Percentiles rank a stretch among this genome's conserved stretches.
Evolutionary conservation across 2,329 filamentous ascomycete species (phyloP).

Genomic region (Colletotrichum eleusines): DNA sequence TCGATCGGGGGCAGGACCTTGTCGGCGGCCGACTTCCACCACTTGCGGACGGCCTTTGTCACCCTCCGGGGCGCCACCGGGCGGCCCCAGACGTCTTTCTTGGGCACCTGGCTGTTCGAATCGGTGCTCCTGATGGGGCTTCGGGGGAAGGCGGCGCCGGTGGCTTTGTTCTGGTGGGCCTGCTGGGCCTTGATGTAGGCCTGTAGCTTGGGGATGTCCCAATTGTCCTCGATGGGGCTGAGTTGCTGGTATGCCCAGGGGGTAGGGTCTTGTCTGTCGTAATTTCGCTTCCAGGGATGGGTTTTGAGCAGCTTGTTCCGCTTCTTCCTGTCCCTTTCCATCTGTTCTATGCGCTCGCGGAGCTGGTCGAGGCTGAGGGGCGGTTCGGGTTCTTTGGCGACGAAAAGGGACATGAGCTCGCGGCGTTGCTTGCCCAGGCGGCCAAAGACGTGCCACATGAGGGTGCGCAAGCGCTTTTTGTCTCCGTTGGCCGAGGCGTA

Average conservation of each 20-base stretch:
- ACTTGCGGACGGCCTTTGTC: conserved; percentile 58
- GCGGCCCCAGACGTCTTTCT: conserved; percentile 63
- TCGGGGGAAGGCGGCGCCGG: conserved; percentile 46
- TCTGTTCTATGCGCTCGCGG: conserved; percentile 44
- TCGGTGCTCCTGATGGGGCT: conserved; percentile 46
- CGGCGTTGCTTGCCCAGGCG: conserved; percentile 64
- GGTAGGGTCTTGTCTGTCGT: conserved; percentile 12
- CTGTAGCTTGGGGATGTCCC: conserved; percentile 61
- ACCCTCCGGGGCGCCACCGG: conserved; percentile 54
- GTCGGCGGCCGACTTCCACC: conserved; percentile 60
- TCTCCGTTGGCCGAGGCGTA: conserved; percentile 67
- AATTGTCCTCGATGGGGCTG: conserved; percentile 57
- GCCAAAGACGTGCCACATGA: conserved; percentile 66
- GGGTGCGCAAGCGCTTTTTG: conserved; percentile 56
- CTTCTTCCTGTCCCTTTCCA: conserved; percentile 10
- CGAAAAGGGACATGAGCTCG: conserved; percentile 58
- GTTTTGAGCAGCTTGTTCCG: conserved; percentile 26
- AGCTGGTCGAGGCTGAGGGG: conserved; percentile 58
- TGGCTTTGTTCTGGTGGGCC: conserved; percentile 47
- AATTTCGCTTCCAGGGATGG: conserved; percentile 13
- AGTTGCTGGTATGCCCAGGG: conserved; percentile 48
- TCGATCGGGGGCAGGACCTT: conserved; percentile 68
- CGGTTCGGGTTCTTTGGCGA: conserved; percentile 48
- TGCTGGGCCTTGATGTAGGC: conserved; percentile 58
- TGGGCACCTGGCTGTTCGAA: conserved; percentile 54